Conservation (phyloP, 2,329 filamentous ascomycete species). For the Clarireedia hainanense region DNA sequence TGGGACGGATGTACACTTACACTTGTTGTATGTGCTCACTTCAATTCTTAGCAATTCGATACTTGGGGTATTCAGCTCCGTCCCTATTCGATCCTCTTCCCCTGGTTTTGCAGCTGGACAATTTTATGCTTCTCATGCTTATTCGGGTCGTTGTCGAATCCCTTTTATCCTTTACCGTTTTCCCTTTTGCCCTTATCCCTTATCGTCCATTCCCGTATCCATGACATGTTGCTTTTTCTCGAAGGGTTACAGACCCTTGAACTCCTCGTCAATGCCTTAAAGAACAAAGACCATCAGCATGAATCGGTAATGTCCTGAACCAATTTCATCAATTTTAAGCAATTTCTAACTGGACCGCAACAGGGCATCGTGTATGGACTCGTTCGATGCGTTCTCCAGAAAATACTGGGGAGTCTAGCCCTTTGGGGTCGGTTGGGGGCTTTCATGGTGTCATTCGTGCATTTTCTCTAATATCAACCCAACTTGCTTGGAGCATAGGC, state of each 20-base stretch:
- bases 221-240: conserved; percentile 2
- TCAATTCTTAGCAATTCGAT: background rate
- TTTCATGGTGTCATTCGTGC: too few relatives aligned
- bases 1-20: too few relatives aligned
- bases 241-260: conserved; percentile 3
- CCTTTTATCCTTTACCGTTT: background rate
- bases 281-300: conserved; percentile 11
- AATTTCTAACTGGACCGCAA: background rate
- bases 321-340: background rate
- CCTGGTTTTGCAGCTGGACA: background rate
- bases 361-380: conserved; percentile 4
- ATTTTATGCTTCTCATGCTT: background rate
- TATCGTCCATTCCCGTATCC: background rate
- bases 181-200: background rate
- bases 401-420: background rate
- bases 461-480: background rate
- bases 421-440: too few relatives aligned
- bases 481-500: background rate
- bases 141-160: too few relatives aligned
- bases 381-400: background rate
- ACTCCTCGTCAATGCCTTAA: conserved; percentile 10
- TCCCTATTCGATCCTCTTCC: background rate
- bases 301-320: conserved; percentile 12
- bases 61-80: background rate
- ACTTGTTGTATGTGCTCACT: too few relatives aligned